A percentile compares a stretch with the other conserved stretches of the same genome.
These are phyloP conservation scores for Pseudogymnoascus pannorum DNA, from an alignment of 2,329 filamentous ascomycete species.

Conservation along the genomic window DNA sequence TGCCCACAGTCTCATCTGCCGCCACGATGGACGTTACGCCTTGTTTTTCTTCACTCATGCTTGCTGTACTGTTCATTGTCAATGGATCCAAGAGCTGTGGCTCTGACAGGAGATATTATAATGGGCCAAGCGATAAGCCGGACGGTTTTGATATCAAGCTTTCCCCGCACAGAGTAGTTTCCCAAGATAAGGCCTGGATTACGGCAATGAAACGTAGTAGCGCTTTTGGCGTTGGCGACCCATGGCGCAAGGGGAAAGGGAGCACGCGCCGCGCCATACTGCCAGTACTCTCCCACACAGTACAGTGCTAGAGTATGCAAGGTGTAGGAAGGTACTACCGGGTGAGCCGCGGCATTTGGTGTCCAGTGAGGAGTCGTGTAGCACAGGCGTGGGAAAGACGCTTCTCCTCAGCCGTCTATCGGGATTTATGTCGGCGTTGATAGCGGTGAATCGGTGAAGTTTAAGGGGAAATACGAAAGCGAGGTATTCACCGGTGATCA, in stretches of 20 bases:
- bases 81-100: neutral
- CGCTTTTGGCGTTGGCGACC: neutral
- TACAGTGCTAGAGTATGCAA: neutral
- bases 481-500: neutral
- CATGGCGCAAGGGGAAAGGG: neutral
- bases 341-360: neutral
- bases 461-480: neutral
- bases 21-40: neutral
- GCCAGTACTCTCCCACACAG: neutral
- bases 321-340: neutral
- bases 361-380: neutral
- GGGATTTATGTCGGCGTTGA: neutral
- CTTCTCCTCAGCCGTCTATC: neutral
- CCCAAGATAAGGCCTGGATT: neutral
- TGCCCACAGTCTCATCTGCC: neutral
- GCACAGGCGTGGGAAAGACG: neutral
- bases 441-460: constrained; percentile 4
- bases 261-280: neutral
- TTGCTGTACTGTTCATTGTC: neutral
- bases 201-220: constrained; percentile 3
- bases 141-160: constrained; percentile 4
- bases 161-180: neutral
- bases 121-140: neutral
- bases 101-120: neutral
- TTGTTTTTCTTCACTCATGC: neutral